Evolutionary conservation across 2,329 filamentous ascomycete species (phyloP).

Genomic region (Fusarium duplospermum): DNA sequence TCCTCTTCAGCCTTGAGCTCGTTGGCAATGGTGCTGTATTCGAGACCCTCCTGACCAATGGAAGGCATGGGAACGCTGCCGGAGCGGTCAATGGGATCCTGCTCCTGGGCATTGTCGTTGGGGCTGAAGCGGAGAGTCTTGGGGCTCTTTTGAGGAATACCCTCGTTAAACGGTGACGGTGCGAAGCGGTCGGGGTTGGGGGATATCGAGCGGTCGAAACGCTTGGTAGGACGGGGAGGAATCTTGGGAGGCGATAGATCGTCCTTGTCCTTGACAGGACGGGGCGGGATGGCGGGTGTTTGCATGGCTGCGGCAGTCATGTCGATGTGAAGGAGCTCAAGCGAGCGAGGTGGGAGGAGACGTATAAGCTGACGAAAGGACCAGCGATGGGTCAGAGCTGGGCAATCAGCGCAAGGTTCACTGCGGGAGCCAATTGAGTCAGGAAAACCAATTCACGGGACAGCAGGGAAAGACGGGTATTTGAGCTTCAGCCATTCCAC

Average conservation of each 20-base stretch:
- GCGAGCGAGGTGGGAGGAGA: constrained; percentile 24
- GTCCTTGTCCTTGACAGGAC: constrained; percentile 64
- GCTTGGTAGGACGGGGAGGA: constrained; percentile 83
- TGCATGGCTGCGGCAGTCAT: constrained; percentile 65
- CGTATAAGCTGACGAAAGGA: constrained; percentile 23
- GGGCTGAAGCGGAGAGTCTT: constrained; percentile 51
- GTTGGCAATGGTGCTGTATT: constrained; percentile 77
- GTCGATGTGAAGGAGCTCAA: constrained; percentile 33
- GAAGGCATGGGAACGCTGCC: constrained; percentile 85
- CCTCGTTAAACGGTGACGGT: constrained; percentile 86
- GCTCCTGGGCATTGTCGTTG: constrained; percentile 48
- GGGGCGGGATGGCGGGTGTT: constrained; percentile 67
- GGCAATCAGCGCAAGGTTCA: constrained; percentile 42
- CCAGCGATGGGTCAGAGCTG: constrained; percentile 38
- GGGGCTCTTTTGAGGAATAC: constrained; percentile 62
- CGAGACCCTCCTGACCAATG: constrained; percentile 88
- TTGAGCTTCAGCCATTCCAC: constrained; percentile 23
- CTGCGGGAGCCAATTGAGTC: constrained; percentile 26
- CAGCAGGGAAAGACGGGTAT: constrained; percentile 32
- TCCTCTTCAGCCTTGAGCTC: constrained; percentile 52
- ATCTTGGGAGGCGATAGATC: constrained; percentile 68
- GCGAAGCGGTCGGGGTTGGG: constrained; percentile 83
- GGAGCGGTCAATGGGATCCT: constrained; percentile 67
- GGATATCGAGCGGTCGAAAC: constrained; percentile 80
- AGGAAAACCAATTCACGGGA: not conserved